Conservation (phyloP, 441 rosid species). For the Dalechampia spathulata region DNA sequence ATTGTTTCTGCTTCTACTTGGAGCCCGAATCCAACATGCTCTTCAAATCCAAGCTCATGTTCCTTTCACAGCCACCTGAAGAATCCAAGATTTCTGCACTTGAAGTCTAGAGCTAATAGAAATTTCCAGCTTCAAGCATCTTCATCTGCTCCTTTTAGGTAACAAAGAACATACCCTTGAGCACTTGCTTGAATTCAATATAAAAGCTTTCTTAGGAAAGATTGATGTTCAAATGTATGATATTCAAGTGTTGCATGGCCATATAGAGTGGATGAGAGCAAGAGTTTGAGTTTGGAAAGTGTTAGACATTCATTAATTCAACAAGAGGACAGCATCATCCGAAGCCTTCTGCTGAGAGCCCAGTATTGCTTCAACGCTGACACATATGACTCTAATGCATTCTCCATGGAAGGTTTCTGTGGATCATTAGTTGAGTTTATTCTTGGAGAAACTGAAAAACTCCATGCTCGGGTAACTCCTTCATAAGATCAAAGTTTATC, state of each 20-base stretch:
- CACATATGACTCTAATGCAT: slow-evolving; percentile 54
- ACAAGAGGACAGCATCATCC: slow-evolving; percentile 74
- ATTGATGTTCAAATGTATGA: neutral
- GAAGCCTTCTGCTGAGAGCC: slow-evolving; percentile 57
- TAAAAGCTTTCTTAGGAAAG: no score
- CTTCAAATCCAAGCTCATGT: neutral
- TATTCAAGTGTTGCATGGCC: neutral
- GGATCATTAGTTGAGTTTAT: slow-evolving; percentile 70
- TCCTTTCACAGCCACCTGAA: neutral
- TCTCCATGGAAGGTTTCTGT: slow-evolving; percentile 51
- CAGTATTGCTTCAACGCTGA: slow-evolving; percentile 58
- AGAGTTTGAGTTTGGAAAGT: slow-evolving; percentile 48
- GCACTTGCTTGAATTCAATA: no score
- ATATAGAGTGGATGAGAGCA: slow-evolving; percentile 47
- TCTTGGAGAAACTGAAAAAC: slow-evolving; percentile 62
- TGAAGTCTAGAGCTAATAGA: neutral
- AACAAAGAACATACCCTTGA: neutral
- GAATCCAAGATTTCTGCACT: neutral
- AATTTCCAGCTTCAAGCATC: neutral
- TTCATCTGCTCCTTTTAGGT: neutral
- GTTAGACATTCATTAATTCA: slow-evolving; percentile 47
- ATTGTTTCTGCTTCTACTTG: neutral
- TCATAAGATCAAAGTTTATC: neutral
- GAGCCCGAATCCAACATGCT: neutral
- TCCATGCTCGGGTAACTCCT: slow-evolving; percentile 55